These are phyloP conservation scores for Pichia sp. DNA, from an alignment of 1,139 yeast genomes.

Conservation along the genomic window DNA sequence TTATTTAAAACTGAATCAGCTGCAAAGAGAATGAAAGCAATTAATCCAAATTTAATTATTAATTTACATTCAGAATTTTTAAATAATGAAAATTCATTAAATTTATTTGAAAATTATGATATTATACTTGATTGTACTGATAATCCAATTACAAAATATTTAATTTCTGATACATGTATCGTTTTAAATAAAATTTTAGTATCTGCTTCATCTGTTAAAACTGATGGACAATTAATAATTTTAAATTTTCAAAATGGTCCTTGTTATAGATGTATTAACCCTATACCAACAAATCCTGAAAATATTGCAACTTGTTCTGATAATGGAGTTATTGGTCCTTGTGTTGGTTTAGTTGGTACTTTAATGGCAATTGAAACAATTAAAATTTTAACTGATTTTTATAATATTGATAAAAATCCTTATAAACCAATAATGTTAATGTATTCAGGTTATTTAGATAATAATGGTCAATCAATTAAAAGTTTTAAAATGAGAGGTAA, in stretches of 20 bases:
- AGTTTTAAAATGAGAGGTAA: constrained; percentile 75
- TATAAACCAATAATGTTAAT: constrained; percentile 66
- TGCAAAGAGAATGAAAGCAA: constrained; percentile 37
- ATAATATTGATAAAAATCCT: constrained; percentile 24
- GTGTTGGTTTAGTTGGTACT: constrained; percentile 84
- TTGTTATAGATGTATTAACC: constrained; percentile 91
- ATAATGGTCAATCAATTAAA: constrained; percentile 50
- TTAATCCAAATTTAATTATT: constrained; percentile 66
- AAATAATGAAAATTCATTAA: constrained; percentile 53
- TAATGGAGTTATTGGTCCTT: constrained; percentile 95
- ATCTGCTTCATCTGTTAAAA: constrained; percentile 85
- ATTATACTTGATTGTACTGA: constrained; percentile 90
- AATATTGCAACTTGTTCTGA: constrained; percentile 83
- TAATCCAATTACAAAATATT: constrained; percentile 80
- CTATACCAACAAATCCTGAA: constrained; percentile 82
- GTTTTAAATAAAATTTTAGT: constrained; percentile 63
- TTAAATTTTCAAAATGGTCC: constrained; percentile 74
- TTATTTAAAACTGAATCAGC: constrained; percentile 77
- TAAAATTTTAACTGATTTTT: constrained; percentile 59
- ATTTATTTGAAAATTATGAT: constrained; percentile 59
- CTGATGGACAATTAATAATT: constrained; percentile 85
- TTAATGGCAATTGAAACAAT: constrained; percentile 87
- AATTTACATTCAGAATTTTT: constrained; percentile 48
- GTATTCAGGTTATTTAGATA: constrained; percentile 63
- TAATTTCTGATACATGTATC: constrained; percentile 83